Evolutionary conservation across 176 grass and related monocot genomes (phyloP), one percentile per base, ranked within the genome.

Genomic region (Alopecurus myosuroides): DNA sequence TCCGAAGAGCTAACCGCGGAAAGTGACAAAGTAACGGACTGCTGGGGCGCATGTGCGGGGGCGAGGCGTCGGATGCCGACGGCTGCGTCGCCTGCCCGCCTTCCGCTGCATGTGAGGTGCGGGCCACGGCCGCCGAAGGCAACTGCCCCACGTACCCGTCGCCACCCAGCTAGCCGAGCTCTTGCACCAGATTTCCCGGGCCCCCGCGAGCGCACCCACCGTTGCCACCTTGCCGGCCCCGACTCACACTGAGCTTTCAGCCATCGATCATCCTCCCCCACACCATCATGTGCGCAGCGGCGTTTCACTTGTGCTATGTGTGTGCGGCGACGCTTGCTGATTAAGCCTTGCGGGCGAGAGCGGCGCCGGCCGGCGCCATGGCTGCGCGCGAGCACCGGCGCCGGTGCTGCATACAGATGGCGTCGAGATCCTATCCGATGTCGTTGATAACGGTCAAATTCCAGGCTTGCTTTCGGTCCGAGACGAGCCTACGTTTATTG

Each of bases 11-110:
- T 56, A 60, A 26, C 75, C 2, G 34, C 12, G 40, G 83, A 89
- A 82, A 77, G 88, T 48, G 83, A 86, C 83, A 57, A 53, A 52
- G 52, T 11, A 85, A 89, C 88, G 74, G 83, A 86, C 85, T 51
- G 89, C 76, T 60, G 39, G 13, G 70, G 62, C 33, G 83, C 88
- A 85, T 91, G 89, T 91, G 85, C 81, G 65, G n/a, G 69, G 67
- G 80, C 67, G 58, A 34, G 10, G 18, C 25, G 57, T 56, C 17
- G 45, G 88, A 86, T 15, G 80, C 39, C 84, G 88, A 85, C 82
- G 81, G 81, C 81, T 36, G 82, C 68, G 53, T 29, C 69, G 61
- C 79, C 41, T 20, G 22, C 53, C 71, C 71, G 40, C 17, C 36
- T 29, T 12, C n/a, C n/a, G n/a, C 13, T 19, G 67, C 89, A 87